Base-by-base conservation (phyloP, 768 basidiomycete species). In the Serendipita sp. region DNA sequence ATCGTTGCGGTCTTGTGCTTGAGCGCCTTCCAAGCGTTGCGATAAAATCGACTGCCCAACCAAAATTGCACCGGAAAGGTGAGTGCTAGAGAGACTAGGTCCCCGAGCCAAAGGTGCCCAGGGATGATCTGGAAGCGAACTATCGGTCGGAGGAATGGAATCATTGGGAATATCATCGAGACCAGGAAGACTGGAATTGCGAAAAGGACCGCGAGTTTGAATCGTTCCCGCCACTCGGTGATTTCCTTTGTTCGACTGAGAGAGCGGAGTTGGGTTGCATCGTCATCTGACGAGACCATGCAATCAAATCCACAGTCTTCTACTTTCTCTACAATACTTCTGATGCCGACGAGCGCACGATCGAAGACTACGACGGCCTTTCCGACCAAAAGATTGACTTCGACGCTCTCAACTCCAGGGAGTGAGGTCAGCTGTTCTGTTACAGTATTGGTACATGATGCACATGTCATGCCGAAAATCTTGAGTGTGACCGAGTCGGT, bases 131-230 rank as follows among this genome's bases (percentile, higher is more conserved):
- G 77, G 71, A 72, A 75, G 16, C 74, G 74, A 68, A 85, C 73
- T 46, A 93, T 63, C 2, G 78, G 72, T 38, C 74, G 79, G 65
- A 93, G 72, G 66, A 82, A 80, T 38, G 81, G 77, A 52, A 93
- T 79, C 69, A 78, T 84, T 2, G 84, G 85, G 36, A 83, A 81
- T 63, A 97, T 72, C 94, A 98, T 98, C 66, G 81, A 79, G 64
- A 98, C 76, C 73, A 96, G 83, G 76, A 98, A 97, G 45, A 94
- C 92, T n/a, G 96, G 96, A 0, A 94, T 67, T 62, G 92, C 92
- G 71, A 99, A 95, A 7, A 76, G 70, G 34, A 86, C 68, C 72
- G 85, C 83, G 79, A 84, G 85, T 41, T 83, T 72, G 76, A 98
- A 85, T 28, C 91, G 85, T 18, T 74, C 74, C 48, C 83, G 78